Conservation (phyloP, 2,329 filamentous ascomycete genomes). For the Diplodia sapinea region DNA sequence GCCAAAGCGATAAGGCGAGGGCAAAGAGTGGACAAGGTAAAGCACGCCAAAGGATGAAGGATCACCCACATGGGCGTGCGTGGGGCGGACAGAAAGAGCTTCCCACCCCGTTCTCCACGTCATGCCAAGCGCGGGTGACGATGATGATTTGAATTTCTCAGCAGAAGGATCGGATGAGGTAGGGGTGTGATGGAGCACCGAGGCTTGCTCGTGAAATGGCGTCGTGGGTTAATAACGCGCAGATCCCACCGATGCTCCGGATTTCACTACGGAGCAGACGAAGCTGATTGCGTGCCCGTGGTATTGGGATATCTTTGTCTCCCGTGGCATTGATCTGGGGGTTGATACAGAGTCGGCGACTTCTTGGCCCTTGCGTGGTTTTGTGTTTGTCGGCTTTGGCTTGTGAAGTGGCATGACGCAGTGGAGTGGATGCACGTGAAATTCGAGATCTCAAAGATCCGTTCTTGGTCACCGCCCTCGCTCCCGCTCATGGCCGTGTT, state of each 20-base stretch:
- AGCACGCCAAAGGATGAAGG: conserved; percentile 12
- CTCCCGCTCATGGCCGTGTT: background rate
- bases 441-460: background rate
- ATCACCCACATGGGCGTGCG: conserved; percentile 1
- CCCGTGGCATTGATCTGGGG: background rate
- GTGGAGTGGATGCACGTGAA: background rate
- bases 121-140: background rate
- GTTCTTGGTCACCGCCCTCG: background rate
- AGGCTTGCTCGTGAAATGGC: background rate
- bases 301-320: background rate
- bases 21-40: background rate
- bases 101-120: background rate
- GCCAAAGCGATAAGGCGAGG: conserved; percentile 7
- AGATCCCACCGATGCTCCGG: background rate
- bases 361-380: background rate
- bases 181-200: background rate
- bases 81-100: background rate
- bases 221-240: background rate
- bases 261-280: background rate
- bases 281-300: background rate
- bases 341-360: background rate
- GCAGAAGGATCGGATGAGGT: conserved; percentile 6
- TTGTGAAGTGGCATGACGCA: background rate
- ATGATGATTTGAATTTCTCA: conserved; percentile 6
- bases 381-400: background rate